A percentile compares a stretch with the other conserved stretches of the same genome.
These are phyloP conservation scores for Gnomoniopsis sp. DNA, from an alignment of 2,329 filamentous ascomycete genomes.

Conservation along the genomic window DNA sequence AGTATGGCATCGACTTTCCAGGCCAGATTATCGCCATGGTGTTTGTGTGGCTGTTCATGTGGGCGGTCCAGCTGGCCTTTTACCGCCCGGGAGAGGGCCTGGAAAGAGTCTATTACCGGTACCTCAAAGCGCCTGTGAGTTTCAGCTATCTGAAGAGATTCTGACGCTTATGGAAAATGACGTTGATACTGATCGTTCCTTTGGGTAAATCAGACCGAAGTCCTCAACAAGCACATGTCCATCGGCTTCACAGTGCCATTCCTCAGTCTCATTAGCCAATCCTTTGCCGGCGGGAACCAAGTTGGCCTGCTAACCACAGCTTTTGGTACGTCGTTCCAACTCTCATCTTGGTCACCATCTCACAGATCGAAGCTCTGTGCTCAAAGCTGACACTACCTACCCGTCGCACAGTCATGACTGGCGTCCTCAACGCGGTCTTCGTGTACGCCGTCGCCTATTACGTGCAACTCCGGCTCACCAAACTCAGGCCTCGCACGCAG, in stretches of 20 bases:
- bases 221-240: slow-evolving; percentile 49
- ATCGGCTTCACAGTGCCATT: slow-evolving; percentile 49
- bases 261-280: slow-evolving; percentile 38
- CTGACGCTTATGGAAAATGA: neutral
- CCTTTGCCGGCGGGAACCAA: slow-evolving; percentile 27
- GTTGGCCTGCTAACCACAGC: slow-evolving; percentile 42
- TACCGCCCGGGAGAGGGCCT: slow-evolving; percentile 19
- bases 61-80: slow-evolving; percentile 20
- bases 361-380: neutral
- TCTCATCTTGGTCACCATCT: neutral
- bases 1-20: slow-evolving; percentile 38
- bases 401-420: slow-evolving; percentile 26
- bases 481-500: neutral
- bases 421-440: slow-evolving; percentile 27
- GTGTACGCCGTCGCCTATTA: slow-evolving; percentile 27
- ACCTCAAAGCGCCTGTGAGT: slow-evolving; percentile 24
- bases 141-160: too few species aligned
- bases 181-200: neutral
- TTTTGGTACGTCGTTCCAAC: slow-evolving; percentile 35
- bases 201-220: slow-evolving; percentile 36
- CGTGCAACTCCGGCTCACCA: slow-evolving; percentile 22
- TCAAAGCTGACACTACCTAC: neutral
- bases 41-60: slow-evolving; percentile 34
- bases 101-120: slow-evolving; percentile 25
- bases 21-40: slow-evolving; percentile 47